Conservation (phyloP, 176 grass and related monocot species). For the Triticum urartu region DNA sequence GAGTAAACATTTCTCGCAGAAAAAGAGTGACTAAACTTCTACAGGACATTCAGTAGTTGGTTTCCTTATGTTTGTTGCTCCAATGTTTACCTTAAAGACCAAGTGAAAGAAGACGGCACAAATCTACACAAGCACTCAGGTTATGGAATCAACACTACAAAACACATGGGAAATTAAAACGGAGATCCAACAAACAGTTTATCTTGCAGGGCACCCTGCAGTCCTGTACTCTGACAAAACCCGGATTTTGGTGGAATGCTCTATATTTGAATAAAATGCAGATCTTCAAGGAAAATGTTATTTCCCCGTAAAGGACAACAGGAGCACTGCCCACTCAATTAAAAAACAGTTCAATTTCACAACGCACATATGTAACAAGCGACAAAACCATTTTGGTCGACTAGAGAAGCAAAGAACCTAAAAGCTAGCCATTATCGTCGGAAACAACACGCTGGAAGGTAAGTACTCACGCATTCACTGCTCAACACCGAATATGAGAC, state of each 20-base stretch:
- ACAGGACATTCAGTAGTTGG: slow-evolving; percentile 40
- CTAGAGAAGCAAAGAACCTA: too few species aligned
- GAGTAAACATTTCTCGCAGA: not conserved
- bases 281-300: not conserved
- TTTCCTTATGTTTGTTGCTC: slow-evolving; percentile 51
- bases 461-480: too few species aligned
- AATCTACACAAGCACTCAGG: not conserved
- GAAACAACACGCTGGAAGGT: too few species aligned
- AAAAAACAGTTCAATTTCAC: too few species aligned
- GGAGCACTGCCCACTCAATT: too few species aligned
- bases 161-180: not conserved
- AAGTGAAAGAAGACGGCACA: not conserved
- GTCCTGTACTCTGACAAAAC: not conserved
- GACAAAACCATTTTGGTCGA: too few species aligned
- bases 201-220: not conserved
- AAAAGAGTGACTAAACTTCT: slow-evolving; percentile 45
- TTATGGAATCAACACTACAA: not conserved
- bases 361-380: too few species aligned
- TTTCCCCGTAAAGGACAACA: too few species aligned
- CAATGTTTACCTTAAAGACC: slow-evolving; percentile 48
- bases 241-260: not conserved
- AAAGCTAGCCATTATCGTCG: too few species aligned
- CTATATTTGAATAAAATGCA: not conserved
- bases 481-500: too few species aligned
- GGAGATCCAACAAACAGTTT: not conserved